A percentile compares a stretch with the other conserved stretches of the same genome.
These are phyloP conservation scores for Ulmus americana DNA, from an alignment of 331 rosid species.

Conservation along the genomic window DNA sequence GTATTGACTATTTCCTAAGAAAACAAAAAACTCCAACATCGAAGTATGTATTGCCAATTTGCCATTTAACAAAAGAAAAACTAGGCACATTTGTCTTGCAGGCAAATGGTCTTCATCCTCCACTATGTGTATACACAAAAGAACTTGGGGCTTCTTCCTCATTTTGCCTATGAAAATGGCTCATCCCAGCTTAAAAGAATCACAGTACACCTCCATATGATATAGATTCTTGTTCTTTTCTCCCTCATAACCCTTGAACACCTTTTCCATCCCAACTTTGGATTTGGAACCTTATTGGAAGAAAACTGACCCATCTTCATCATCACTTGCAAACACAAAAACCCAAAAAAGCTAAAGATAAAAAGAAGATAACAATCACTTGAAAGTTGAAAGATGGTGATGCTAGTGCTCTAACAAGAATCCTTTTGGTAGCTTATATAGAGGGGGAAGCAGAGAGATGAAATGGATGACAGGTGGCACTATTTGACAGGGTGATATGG, in stretches of 20 bases:
- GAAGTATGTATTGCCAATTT: too few species aligned
- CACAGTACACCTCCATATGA: constrained; percentile 74
- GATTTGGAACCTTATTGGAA: constrained; percentile 34
- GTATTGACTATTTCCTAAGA: too few species aligned
- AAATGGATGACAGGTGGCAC: constrained; percentile 38
- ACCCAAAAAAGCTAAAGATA: background rate
- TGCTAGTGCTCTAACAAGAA: background rate
- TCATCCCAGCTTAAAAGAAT: constrained; percentile 62
- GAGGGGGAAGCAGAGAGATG: background rate
- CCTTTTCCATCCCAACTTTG: constrained; percentile 33
- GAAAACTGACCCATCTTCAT: constrained; percentile 26
- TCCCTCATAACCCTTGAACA: constrained; percentile 60
- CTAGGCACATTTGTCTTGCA: background rate
- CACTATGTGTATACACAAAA: background rate
- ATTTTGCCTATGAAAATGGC: constrained; percentile 13
- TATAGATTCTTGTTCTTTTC: constrained; percentile 60
- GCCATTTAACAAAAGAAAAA: background rate
- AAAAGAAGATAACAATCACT: background rate
- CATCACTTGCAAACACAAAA: background rate
- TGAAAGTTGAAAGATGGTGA: background rate
- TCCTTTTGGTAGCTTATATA: constrained; percentile 12
- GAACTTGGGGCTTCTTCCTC: background rate
- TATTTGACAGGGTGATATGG: constrained; percentile 13
- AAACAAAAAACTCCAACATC: too few species aligned
- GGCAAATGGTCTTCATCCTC: background rate